Evolutionary conservation across 202 grass and related monocot species (phyloP).

Genomic region (Panicum virgatum): DNA sequence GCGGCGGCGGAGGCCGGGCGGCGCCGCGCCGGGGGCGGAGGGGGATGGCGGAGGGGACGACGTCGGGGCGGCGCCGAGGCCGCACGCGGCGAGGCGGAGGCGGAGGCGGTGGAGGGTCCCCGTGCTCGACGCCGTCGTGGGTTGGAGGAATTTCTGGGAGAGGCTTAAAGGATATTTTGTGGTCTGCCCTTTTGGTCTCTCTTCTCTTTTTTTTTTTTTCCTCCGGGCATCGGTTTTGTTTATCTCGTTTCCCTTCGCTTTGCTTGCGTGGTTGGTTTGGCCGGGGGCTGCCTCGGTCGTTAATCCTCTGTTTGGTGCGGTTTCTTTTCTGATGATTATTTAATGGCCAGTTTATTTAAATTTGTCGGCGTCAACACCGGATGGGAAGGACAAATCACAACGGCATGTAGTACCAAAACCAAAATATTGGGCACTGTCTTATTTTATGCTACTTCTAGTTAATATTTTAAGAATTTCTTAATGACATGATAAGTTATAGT

Average conservation of each 20-base stretch:
- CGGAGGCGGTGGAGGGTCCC: constrained; percentile 43
- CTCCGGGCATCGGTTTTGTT: constrained; percentile 1
- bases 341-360: neutral
- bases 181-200: neutral
- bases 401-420: neutral
- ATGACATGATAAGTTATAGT: neutral
- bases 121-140: constrained; percentile 39
- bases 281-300: neutral
- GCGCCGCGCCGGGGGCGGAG: neutral
- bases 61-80: constrained; percentile 15
- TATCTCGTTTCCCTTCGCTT: neutral
- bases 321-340: constrained; percentile 2
- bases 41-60: neutral
- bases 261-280: constrained; percentile 1
- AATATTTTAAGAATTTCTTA: neutral
- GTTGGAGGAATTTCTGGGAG: constrained; percentile 30
- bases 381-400: neutral
- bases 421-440: neutral
- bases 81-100: constrained; percentile 43
- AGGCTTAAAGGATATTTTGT: constrained; percentile 44
- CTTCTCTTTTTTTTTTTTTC: neutral
- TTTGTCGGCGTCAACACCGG: neutral
- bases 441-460: neutral
- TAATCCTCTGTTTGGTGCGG: constrained; percentile 5
- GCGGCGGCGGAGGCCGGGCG: constrained; percentile 30